A percentile compares a stretch with the other conserved stretches of the same genome.
phyloP scores from a whole-genome alignment of 768 basidiomycete species.

The Rhizopogon vesiculosus region DNA sequence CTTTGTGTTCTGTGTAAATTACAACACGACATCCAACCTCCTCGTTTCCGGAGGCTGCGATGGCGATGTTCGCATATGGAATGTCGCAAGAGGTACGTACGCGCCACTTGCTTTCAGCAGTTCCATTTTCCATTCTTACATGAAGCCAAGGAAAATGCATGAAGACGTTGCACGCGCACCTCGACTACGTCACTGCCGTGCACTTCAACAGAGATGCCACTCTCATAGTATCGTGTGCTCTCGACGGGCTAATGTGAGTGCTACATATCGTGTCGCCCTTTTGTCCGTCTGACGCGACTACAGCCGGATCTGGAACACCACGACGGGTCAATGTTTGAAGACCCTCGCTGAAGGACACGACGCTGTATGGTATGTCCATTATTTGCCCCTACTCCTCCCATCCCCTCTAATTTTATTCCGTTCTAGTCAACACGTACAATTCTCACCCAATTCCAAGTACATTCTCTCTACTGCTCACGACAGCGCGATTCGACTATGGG shows the following conservation, averaged over 20 bases:
- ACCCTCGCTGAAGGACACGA: slow-evolving; percentile 89
- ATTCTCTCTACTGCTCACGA: slow-evolving; percentile 93
- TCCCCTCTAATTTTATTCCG: not conserved
- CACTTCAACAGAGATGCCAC: slow-evolving; percentile 92
- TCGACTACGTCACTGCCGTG: slow-evolving; percentile 93
- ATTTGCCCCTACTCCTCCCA: not conserved
- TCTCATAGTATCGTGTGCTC: slow-evolving; percentile 85
- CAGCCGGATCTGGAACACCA: slow-evolving; percentile 95
- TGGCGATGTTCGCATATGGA: slow-evolving; percentile 92
- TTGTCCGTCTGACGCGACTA: not conserved
- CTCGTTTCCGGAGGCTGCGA: slow-evolving; percentile 93
- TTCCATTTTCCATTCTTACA: not conserved
- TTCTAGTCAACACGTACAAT: slow-evolving; percentile 80
- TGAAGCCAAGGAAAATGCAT: slow-evolving; percentile 63
- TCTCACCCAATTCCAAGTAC: slow-evolving; percentile 95
- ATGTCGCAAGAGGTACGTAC: slow-evolving; percentile 67
- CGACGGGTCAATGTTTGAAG: slow-evolving; percentile 92
- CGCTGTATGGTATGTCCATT: slow-evolving; percentile 61
- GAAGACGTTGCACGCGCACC: slow-evolving; percentile 85
- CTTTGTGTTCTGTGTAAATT: slow-evolving; percentile 90
- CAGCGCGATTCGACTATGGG: slow-evolving; percentile 90
- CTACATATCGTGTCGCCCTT: not conserved
- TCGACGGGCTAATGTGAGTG: slow-evolving; percentile 90
- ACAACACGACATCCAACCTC: slow-evolving; percentile 81
- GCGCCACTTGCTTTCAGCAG: not conserved